A percentile compares a stretch with the other conserved stretches of the same genome.
These are phyloP conservation scores for Aspergillus spinulosporus DNA, from an alignment of 2,329 filamentous ascomycete species.

Conservation along the genomic window DNA sequence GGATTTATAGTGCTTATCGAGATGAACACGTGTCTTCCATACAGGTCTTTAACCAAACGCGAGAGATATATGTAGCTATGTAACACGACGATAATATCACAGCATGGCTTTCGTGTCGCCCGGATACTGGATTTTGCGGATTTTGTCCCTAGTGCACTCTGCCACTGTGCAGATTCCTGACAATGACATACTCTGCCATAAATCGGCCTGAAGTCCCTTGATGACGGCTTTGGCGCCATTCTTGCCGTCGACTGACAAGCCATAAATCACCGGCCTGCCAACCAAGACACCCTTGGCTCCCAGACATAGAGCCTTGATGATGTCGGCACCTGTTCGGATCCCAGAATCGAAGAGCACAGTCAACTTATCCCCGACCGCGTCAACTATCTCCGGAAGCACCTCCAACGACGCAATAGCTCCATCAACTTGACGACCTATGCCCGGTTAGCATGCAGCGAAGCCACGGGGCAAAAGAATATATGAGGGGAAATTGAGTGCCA, in stretches of 20 bases:
- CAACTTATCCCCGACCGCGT: conserved; percentile 54
- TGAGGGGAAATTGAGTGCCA: conserved; percentile 2
- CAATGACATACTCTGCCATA: conserved; percentile 59
- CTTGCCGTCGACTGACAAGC: conserved; percentile 56
- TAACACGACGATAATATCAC: conserved; percentile 19
- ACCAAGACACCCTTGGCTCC: conserved; percentile 61
- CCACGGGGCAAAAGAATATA: not conserved
- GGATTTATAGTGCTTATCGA: not conserved
- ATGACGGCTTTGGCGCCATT: conserved; percentile 56
- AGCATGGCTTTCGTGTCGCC: conserved; percentile 38
- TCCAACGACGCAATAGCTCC: conserved; percentile 54
- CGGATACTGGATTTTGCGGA: conserved; percentile 38
- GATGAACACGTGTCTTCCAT: not conserved
- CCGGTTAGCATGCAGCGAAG: not conserved
- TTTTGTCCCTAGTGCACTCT: conserved; percentile 36
- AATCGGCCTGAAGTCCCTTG: conserved; percentile 53
- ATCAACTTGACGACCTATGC: conserved; percentile 49
- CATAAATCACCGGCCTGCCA: conserved; percentile 60
- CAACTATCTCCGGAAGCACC: conserved; percentile 60
- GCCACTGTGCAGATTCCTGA: conserved; percentile 48
- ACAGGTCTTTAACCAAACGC: not conserved
- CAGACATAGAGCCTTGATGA: conserved; percentile 53
- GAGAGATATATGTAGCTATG: not conserved
- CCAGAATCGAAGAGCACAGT: conserved; percentile 56
- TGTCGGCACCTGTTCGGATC: conserved; percentile 51